Percentiles rank a stretch among this genome's conserved stretches.
phyloP scores from a whole-genome alignment of 768 basidiomycete genomes.

The Boletus subparvulus region DNA sequence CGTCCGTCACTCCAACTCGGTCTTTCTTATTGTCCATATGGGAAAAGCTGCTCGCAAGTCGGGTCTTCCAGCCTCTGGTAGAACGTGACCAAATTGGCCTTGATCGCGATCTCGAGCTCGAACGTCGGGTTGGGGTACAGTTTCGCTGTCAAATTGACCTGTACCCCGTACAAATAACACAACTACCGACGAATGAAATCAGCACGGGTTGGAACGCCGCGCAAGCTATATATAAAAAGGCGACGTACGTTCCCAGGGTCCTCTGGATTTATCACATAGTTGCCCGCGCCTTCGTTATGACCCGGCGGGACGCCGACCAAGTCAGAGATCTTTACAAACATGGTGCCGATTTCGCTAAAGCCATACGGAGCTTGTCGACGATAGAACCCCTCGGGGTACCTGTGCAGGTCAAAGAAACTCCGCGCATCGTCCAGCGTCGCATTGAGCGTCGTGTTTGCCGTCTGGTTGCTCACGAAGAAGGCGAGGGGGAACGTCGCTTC shows the following conservation, averaged over 20 bases:
- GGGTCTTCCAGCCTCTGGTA: slow-evolving; percentile 10
- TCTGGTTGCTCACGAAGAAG: slow-evolving; percentile 27
- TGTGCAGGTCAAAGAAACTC: slow-evolving; percentile 19
- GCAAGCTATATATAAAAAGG: no score
- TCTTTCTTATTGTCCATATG: slow-evolving; percentile 10
- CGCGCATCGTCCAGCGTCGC: slow-evolving; percentile 15
- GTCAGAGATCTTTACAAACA: background rate
- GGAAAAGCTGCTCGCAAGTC: slow-evolving; percentile 17
- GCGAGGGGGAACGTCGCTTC: slow-evolving; percentile 26
- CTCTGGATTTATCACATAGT: slow-evolving; percentile 11
- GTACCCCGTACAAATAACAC: slow-evolving; percentile 22
- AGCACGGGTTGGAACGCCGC: background rate
- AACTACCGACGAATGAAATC: background rate
- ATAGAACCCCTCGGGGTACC: slow-evolving; percentile 18
- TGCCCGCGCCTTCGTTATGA: slow-evolving; percentile 16
- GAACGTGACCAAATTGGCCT: slow-evolving; percentile 18
- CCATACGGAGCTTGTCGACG: slow-evolving; percentile 20
- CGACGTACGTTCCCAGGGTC: slow-evolving; percentile 16
- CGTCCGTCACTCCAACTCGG: background rate
- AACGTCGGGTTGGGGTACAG: slow-evolving; percentile 24
- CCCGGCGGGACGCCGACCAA: slow-evolving; percentile 15
- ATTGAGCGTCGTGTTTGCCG: slow-evolving; percentile 15
- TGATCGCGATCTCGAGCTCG: slow-evolving; percentile 23
- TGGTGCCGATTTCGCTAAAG: background rate
- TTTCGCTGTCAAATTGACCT: slow-evolving; percentile 17